Evolutionary conservation across 1,284 basidiomycete genomes (phyloP).

Genomic region (Sanghuangporus sanghuang): DNA sequence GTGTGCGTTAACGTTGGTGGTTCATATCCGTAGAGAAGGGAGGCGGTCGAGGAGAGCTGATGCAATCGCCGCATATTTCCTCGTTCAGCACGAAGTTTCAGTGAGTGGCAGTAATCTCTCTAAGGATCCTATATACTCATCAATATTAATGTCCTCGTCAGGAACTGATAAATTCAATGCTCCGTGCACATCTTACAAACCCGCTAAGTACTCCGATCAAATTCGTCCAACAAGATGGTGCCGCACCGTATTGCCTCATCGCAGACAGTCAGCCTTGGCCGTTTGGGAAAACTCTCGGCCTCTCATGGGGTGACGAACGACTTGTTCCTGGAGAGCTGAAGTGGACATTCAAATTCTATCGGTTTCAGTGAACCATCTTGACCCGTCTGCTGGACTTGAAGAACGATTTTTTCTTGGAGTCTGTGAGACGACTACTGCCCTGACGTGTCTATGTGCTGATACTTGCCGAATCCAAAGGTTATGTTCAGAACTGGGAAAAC

Average conservation of each 20-base stretch:
- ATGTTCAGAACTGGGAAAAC: too few relatives aligned
- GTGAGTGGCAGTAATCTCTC: background rate
- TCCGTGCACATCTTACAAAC: background rate
- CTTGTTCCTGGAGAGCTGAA: conserved; percentile 4
- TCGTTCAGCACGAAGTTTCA: conserved; percentile 14
- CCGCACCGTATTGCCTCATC: background rate
- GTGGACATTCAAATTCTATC: conserved; percentile 13
- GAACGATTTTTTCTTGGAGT: too few relatives aligned
- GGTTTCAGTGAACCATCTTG: background rate
- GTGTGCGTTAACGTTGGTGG: background rate
- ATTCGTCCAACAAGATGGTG: background rate
- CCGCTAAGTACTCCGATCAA: conserved; percentile 3
- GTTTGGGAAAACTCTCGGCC: conserved; percentile 4
- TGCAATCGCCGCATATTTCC: conserved; percentile 10
- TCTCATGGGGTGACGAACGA: conserved; percentile 9
- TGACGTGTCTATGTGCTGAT: too few relatives aligned
- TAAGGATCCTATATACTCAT: background rate
- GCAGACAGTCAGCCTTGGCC: conserved; percentile 12
- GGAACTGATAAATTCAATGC: conserved; percentile 10
- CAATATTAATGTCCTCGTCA: background rate
- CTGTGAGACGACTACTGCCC: too few relatives aligned
- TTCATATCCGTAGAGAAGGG: background rate
- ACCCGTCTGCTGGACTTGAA: too few relatives aligned
- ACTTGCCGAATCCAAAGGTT: too few relatives aligned
- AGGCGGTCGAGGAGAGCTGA: background rate